phyloP scores from a whole-genome alignment of 495 filamentous ascomycete species.

The Hapsidospora chrysogenum region DNA sequence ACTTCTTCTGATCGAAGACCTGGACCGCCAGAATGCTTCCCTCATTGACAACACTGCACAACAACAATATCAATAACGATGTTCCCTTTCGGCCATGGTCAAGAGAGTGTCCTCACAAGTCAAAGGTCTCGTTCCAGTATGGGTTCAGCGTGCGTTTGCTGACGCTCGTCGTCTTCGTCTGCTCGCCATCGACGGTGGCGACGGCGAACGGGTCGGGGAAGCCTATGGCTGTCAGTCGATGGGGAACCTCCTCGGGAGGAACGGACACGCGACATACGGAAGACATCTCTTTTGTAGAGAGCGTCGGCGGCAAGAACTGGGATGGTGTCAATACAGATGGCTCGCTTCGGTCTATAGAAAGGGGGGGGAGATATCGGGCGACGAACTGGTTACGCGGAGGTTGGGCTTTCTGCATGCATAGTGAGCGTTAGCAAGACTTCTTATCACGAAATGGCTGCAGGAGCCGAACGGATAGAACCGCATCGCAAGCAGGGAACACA shows the following conservation, averaged over 20 bases:
- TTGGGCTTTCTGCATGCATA: slow-evolving; percentile 38
- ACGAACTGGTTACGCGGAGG: slow-evolving; percentile 47
- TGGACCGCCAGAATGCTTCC: slow-evolving; percentile 94
- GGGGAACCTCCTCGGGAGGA: not conserved
- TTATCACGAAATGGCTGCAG: too few relatives aligned
- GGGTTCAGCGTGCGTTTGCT: slow-evolving; percentile 96
- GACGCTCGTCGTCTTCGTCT: slow-evolving; percentile 87
- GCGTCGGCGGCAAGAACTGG: slow-evolving; percentile 96
- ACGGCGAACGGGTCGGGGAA: slow-evolving; percentile 97
- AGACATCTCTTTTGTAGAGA: slow-evolving; percentile 97
- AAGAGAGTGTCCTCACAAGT: slow-evolving; percentile 50
- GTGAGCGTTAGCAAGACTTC: not conserved
- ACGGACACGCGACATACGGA: slow-evolving; percentile 52
- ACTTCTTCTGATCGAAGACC: slow-evolving; percentile 99
- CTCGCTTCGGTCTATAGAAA: slow-evolving; percentile 2
- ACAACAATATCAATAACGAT: slow-evolving; percentile 7
- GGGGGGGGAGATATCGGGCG: slow-evolving; percentile 3
- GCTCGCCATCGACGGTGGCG: slow-evolving; percentile 88
- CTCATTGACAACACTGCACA: slow-evolving; percentile 60
- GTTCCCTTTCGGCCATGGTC: not conserved
- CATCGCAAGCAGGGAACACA: too few relatives aligned
- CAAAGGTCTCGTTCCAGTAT: slow-evolving; percentile 98
- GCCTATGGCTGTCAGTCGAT: slow-evolving; percentile 32
- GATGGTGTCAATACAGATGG: slow-evolving; percentile 6
- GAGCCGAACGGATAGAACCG: too few relatives aligned